Evolutionary conservation across 2,329 filamentous ascomycete species (phyloP).

Genomic region (Grosmannia huntii): DNA sequence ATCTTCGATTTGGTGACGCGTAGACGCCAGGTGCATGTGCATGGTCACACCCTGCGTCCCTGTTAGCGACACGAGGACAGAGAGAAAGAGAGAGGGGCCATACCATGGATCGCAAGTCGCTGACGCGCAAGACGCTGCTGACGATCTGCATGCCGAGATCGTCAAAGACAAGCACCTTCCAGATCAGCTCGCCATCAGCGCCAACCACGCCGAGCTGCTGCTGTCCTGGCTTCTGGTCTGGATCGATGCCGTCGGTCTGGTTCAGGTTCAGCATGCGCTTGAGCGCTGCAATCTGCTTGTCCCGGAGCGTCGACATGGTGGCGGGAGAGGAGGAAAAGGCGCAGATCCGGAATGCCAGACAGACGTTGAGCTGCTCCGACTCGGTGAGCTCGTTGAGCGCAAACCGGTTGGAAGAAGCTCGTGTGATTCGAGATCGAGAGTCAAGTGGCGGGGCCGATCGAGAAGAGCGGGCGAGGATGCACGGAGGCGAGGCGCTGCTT

Average conservation of each 20-base stretch:
- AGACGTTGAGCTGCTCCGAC: background rate
- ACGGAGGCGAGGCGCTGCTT: background rate
- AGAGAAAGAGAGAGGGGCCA: background rate
- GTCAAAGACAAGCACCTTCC: slow-evolving; percentile 96
- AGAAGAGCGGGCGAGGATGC: background rate
- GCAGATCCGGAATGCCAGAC: background rate
- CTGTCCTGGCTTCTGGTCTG: slow-evolving; percentile 49
- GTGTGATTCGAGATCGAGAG: background rate
- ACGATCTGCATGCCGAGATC: slow-evolving; percentile 85
- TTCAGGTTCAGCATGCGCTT: slow-evolving; percentile 95
- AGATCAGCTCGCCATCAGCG: slow-evolving; percentile 81
- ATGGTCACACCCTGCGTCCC: slow-evolving; percentile 63
- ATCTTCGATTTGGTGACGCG: slow-evolving; percentile 83
- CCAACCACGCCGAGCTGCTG: slow-evolving; percentile 64
- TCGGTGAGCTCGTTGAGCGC: background rate
- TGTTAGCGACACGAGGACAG: background rate
- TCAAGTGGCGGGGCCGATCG: background rate
- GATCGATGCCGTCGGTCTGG: slow-evolving; percentile 45
- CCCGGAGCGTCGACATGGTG: slow-evolving; percentile 11
- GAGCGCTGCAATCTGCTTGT: slow-evolving; percentile 38
- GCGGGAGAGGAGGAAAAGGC: background rate
- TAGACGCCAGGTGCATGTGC: slow-evolving; percentile 76
- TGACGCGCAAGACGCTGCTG: slow-evolving; percentile 87
- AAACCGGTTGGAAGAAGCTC: background rate
- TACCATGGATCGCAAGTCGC: slow-evolving; percentile 70